A percentile compares a stretch with the other conserved stretches of the same genome.
Evolutionary conservation across 2,329 filamentous ascomycete species (phyloP).

Genomic region (Chaetomiaceae sp.): DNA sequence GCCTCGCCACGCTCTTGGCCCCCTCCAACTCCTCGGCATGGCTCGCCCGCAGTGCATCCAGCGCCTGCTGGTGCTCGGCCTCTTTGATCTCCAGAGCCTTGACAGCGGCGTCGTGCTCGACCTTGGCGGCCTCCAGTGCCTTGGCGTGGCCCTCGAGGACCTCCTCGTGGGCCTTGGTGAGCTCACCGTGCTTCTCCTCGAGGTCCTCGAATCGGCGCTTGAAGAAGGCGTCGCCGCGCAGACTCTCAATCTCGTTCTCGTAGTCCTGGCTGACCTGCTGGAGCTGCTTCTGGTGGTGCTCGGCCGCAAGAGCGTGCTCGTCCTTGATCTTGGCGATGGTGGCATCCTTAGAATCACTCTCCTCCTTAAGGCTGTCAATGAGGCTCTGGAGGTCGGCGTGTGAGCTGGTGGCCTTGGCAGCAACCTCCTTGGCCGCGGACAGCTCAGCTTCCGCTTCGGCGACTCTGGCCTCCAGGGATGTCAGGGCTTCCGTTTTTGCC

Average conservation of each 20-base stretch:
- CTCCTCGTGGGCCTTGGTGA: conserved; percentile 31
- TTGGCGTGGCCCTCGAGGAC: conserved; percentile 35
- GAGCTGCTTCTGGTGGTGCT: conserved; percentile 52
- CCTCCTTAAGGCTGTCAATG: conserved; percentile 37
- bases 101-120: conserved; percentile 39
- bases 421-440: conserved; percentile 37
- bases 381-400: conserved; percentile 44
- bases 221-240: conserved; percentile 57
- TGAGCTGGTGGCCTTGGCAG: conserved; percentile 40
- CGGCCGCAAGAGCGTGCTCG: conserved; percentile 35
- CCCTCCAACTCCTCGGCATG: conserved; percentile 54
- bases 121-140: conserved; percentile 38
- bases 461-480: conserved; percentile 35
- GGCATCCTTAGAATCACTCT: conserved; percentile 36
- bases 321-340: conserved; percentile 46
- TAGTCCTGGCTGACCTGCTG: conserved; percentile 55
- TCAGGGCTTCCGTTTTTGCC: conserved; percentile 35
- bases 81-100: conserved; percentile 46
- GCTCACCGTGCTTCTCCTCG: conserved; percentile 50
- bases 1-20: conserved; percentile 46
- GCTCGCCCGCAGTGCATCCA: conserved; percentile 50
- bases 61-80: conserved; percentile 45
- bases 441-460: conserved; percentile 42
- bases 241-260: conserved; percentile 58
- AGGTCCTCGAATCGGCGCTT: conserved; percentile 58